Base-by-base conservation (phyloP, 345 rosid genomes). In the Populus ilicifolia region DNA sequence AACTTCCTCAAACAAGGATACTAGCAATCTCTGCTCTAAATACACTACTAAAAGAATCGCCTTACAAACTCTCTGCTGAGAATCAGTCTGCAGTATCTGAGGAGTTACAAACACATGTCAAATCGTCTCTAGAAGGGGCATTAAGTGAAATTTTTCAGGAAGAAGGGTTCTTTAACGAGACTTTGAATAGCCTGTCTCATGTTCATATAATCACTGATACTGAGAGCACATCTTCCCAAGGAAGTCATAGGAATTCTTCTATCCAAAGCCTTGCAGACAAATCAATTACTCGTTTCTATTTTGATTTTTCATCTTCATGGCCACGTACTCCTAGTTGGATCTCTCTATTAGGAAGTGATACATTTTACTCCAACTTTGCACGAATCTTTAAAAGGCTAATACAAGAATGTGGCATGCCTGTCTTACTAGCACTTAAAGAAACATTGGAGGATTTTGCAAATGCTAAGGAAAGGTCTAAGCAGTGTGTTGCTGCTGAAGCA, bases 291-390 rank as follows among this genome's bases (percentile, higher is more conserved):
- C 94, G 90, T 59, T 93, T 96, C 87, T 96, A 91, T 84, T 96
- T 96, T 44, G 97, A 96, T 78, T 96, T 96, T 85, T 91, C 98
- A 52, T 88, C 99, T 71, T 90, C 99, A 20, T 96, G 99, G 99
- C 99, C 99, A 73, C 94, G 94, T 62, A 96, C 99, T 76, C 99
- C 99, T 80, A 91, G 94, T 81, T 96, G 99, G 98, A 92, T 92
- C 41, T 93, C 99, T 82, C 81, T 96, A 82, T 76, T 93, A 82
- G 99, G 98, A 82, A 88, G 83, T 87, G 94, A 92, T 82, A 96
- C 91, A 16, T 96, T 96, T 81, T 92, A 93, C 89, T 83, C 99
- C 69, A 89, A 87, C 83, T 92, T 93, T 89, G 98, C 99, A 29
- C 86, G 96, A 68, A 93, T 96, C 84, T 96, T 96, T 82, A 96